A percentile compares a stretch with the other conserved stretches of the same genome.
Conservation (phyloP, 805 yeast genomes). For the Nakazawaea wyomingensis region DNA sequence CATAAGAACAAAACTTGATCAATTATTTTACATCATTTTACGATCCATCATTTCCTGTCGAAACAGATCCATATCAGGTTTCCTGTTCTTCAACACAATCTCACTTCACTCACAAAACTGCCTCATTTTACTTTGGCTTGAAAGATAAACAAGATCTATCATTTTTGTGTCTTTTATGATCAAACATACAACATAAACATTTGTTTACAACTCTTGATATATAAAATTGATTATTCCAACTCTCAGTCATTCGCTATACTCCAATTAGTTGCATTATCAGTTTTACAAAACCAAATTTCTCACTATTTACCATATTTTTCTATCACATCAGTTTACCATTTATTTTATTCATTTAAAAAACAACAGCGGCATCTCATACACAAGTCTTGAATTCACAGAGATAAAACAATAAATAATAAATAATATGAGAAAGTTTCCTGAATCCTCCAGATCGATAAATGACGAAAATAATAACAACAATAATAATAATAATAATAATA, state of each 20-base stretch:
- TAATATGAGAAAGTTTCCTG: slow-evolving; percentile 4
- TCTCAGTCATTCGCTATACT: slow-evolving; percentile 7
- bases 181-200: not conserved
- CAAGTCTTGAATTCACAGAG: too few relatives aligned
- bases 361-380: too few relatives aligned
- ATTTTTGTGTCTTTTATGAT: not conserved
- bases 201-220: slow-evolving; percentile 1
- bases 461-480: slow-evolving; percentile 7
- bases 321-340: not conserved
- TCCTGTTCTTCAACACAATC: too few relatives aligned
- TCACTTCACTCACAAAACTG: not conserved
- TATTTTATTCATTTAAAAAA: not conserved
- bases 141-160: too few relatives aligned
- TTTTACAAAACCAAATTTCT: too few relatives aligned
- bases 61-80: too few relatives aligned
- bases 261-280: not conserved
- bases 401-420: too few relatives aligned
- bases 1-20: too few relatives aligned
- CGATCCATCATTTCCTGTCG: too few relatives aligned
- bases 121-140: too few relatives aligned
- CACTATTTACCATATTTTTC: too few relatives aligned
- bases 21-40: too few relatives aligned
- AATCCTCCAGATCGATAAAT: slow-evolving; percentile 3
- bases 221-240: not conserved
- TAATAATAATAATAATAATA: not conserved